Evolutionary conservation across 2,329 filamentous ascomycete species (phyloP), one percentile per base, ranked within the genome.

Genomic region (Fusarium veterinarium): DNA sequence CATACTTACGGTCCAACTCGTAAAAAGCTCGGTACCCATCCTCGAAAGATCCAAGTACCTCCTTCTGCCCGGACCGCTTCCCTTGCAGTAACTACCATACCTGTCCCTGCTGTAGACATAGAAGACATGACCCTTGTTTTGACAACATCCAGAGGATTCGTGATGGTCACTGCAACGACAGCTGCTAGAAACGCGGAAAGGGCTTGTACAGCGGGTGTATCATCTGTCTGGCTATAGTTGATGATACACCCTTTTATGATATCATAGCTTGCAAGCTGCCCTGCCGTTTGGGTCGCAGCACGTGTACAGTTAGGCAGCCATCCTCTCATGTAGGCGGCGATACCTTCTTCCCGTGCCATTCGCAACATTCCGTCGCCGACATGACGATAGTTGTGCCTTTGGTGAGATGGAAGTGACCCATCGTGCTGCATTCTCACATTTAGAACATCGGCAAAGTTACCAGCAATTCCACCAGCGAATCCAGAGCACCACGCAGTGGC

Each of bases 351-450:
- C 4, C 40, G 9, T 13, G 9, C 53, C 9, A 57, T 13, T 16
- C 40, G 30, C 5, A 45, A 2, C 0, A 57, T 45, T 5, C 53
- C 40, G 3, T 57, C 40, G 1, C 40, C 40, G 8, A 57, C 30
- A 8, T 57, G 53, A 4, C 53, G 40, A 45, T 57, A 57, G 1
- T 57, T 45, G 20, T 57, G 23, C 19, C 38, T 3, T 2, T 35
- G 23, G 1, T 45, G 8, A 0, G 3, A 5, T 5, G 53, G 53
- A 8, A 57, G 40, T 2, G 40, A 57, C 0, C 40, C 53, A 1
- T 57, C 53, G 11, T 57, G 40, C 40, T 46, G 53, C 53, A 57
- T 57, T 14, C 53, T 57, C 3, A 57, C 53, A 46, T 57, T 57
- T 1, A 57, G 19, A 6, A 57, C 53, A 17, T 57, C 53, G 7